Conservation (phyloP, 208 protist species). For the Trypanosoma vivax region DNA sequence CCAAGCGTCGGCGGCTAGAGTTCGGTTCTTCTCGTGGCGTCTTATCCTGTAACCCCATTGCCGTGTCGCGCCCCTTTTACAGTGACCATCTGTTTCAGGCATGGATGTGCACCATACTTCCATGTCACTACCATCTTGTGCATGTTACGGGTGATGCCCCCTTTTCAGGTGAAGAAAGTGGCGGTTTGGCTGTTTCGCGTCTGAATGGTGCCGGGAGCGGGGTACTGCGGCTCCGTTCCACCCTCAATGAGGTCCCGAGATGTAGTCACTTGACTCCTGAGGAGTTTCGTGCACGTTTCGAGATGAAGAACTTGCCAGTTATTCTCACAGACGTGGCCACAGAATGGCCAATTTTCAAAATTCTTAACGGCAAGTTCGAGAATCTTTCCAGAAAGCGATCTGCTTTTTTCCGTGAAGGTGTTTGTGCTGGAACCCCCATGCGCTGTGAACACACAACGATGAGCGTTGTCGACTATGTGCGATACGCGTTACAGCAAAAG, state of each 20-base stretch:
- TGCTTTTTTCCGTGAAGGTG: slow-evolving; percentile 32
- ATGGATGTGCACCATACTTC: slow-evolving; percentile 87
- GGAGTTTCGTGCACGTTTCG: slow-evolving; percentile 66
- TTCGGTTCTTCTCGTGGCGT: background rate
- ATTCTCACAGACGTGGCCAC: slow-evolving; percentile 74
- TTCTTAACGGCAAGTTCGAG: slow-evolving; percentile 52
- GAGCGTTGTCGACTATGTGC: slow-evolving; percentile 78
- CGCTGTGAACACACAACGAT: slow-evolving; percentile 86
- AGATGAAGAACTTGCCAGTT: slow-evolving; percentile 61
- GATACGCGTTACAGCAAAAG: slow-evolving; percentile 61
- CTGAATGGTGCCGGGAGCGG: background rate
- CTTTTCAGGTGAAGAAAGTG: slow-evolving; percentile 5
- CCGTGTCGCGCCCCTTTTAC: slow-evolving; percentile 58
- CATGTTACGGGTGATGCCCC: slow-evolving; percentile 2
- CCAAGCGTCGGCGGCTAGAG: slow-evolving; percentile 18
- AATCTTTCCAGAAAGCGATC: slow-evolving; percentile 52
- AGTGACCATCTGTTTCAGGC: slow-evolving; percentile 81
- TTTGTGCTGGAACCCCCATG: slow-evolving; percentile 40
- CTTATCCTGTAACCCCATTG: slow-evolving; percentile 39
- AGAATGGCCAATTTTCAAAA: slow-evolving; percentile 75
- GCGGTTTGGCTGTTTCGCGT: slow-evolving; percentile 12
- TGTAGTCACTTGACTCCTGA: slow-evolving; percentile 41
- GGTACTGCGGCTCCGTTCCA: slow-evolving; percentile 38
- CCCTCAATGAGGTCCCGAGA: slow-evolving; percentile 56
- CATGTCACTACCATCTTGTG: slow-evolving; percentile 59